Evolutionary conservation across 768 basidiomycete species (phyloP), one percentile per base, ranked within the genome.

Genomic region (Pisolithus albus): DNA sequence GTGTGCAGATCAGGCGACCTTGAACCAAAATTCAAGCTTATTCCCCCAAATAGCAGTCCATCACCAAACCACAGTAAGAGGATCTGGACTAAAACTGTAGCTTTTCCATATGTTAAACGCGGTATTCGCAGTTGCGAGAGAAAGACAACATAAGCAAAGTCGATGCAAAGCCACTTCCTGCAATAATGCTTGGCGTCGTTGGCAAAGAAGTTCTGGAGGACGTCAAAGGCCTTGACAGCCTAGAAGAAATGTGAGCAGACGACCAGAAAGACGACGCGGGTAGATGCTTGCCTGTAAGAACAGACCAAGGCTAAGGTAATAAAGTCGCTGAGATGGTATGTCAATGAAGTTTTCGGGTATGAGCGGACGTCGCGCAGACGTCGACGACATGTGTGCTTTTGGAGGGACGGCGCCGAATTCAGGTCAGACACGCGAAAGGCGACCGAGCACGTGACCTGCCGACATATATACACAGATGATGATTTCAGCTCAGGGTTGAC

Each of bases 191-290:
- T 69, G 52, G 66, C 72, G 61, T 62, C 72, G 52, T 72, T 64
- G 13, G 76, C 70, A 53, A 84, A 64, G 49, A 79, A 63, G 45
- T 71, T 80, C 59, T 76, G 75, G 18, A 86, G 53, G 47, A 88
- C 75, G 64, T 93, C 88, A 52, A 88, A 67, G 3, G 82, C 49
- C 73, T 95, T 95, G 56, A 88, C 73, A 24, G 87, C 80, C 90
- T 93, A 47, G 51, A 7, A 6, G 18, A 49, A 23, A 37, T 21
- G 53, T n/a, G 8, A 24, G 46, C 59, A 40, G 60, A 43, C 7
- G 13, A 41, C 26, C 18, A 10, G 26, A 32, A 13, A 30, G 28
- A 40, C 38, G 11, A 19, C 36, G n/a, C 36, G 24, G 9, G 19
- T 23, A 32, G 34, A 28, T n/a, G 18, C 76, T 50, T 56, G 87